Evolutionary conservation across 2,329 filamentous ascomycete genomes (phyloP).

Genomic region (Kalmusia sp.): DNA sequence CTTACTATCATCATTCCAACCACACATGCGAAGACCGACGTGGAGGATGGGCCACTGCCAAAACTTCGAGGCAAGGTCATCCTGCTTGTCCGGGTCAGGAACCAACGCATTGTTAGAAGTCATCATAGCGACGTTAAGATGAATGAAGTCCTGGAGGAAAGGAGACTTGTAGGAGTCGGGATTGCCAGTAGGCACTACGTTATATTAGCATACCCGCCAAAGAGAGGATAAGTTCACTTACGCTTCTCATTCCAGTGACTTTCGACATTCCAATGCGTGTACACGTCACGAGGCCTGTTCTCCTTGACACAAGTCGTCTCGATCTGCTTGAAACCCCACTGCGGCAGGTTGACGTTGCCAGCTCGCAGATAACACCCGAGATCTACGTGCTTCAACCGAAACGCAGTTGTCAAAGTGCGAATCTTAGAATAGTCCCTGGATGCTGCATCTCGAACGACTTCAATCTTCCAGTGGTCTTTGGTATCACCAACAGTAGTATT

Average conservation of each 20-base stretch:
- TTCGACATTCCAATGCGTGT: slow-evolving; percentile 99
- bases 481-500: slow-evolving; percentile 95
- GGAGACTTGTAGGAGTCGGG: slow-evolving; percentile 94
- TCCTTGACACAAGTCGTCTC: slow-evolving; percentile 94
- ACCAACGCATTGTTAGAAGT: slow-evolving; percentile 99
- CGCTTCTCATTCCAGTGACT: slow-evolving; percentile 91
- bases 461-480: slow-evolving; percentile 96
- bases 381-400: slow-evolving; percentile 82
- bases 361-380: slow-evolving; percentile 94
- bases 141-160: slow-evolving; percentile 96
- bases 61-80: slow-evolving; percentile 93
- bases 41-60: slow-evolving; percentile 99
- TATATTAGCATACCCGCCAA: slow-evolving; percentile 36
- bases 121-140: slow-evolving; percentile 99
- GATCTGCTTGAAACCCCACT: slow-evolving; percentile 99
- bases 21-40: slow-evolving; percentile 97
- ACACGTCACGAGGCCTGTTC: slow-evolving; percentile 90
- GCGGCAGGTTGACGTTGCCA: slow-evolving; percentile 93
- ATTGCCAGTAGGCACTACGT: slow-evolving; percentile 80
- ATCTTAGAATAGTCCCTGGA: slow-evolving; percentile 84
- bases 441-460: slow-evolving; percentile 88
- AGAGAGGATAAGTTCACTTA: slow-evolving; percentile 58
- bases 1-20: slow-evolving; percentile 85
- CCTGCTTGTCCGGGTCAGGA: slow-evolving; percentile 97
- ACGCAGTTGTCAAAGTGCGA: slow-evolving; percentile 90